Base-by-base conservation (phyloP, 495 filamentous ascomycete species). In the Aspergillus hancockii region DNA sequence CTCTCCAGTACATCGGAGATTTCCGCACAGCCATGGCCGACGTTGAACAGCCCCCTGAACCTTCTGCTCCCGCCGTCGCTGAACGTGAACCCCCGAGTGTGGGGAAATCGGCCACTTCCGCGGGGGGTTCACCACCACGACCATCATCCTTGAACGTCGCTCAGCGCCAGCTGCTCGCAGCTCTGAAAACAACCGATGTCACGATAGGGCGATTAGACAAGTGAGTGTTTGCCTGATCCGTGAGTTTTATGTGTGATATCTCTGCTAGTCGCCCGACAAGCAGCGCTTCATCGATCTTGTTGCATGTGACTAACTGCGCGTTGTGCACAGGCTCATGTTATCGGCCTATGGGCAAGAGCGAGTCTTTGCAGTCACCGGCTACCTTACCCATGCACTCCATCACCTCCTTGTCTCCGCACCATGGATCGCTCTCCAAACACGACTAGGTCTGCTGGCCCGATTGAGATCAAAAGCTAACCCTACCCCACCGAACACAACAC, bases 351-450 rank as follows among this genome's bases (percentile, higher is more conserved):
- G 72, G 14, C 68, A 73, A 63, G 73, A 79, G 47, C 63, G 67
- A 32, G 65, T 67, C 32, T 66, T 79, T 52, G 69, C 75, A 40
- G 67, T 72, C 6, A 64, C 74, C 60, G 67, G 72, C 59, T 77
- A 80, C 61, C 64, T 71, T 54, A 68, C 74, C 25, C 74, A 76
- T 12, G 62, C 71, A 6, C 64, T 79, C 12, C 76, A 79, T 52
- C 73, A 79, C 53, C 62, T 79, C 36, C 71, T 74, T 49, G 66
- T 61, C 22, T 79, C 75, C 0, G 69, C 72, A 4, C 73, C 74
- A 21, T 73, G 71, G 67, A 66, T 72, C 19, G 70, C 71, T 8
- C 57, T 75, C 12, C 73, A 76, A 61, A 66, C 65, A 3, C 64
- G 70, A 1, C 68, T 80, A 9, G 54, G 70, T 22, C 67, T 81